Evolutionary conservation across 2,329 filamentous ascomycete species (phyloP), one percentile per base, ranked within the genome.

Genomic region (Immersiporthe knoxdaviesiana): DNA sequence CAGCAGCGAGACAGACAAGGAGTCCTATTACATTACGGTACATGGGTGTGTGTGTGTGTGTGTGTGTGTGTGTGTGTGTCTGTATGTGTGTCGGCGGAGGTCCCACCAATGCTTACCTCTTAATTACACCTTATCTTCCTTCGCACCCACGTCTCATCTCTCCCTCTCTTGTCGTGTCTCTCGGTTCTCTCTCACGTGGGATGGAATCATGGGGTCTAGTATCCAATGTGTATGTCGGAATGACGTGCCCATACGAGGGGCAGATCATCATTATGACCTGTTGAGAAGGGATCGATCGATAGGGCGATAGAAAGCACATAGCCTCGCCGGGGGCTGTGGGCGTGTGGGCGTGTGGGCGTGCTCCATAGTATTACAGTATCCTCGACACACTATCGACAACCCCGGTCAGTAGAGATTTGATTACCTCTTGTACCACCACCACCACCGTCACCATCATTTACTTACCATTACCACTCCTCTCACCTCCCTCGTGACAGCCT

Each of bases 41-140:
- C n/a, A n/a, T n/a, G n/a, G 35, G 35, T 35, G 35, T 35, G 35
- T 41, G 39, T 41, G 12, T 16, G 16, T 21, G 4, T 21, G 41
- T 47, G 21, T 8, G 44, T 47, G 18, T 47, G 41, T 21, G 5
- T 47, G 41, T 47, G 52, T 32, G 52, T 56, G 52, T 21, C 52
- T 21, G 5, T 47, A 18, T 47, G 52, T 32, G 52, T 56, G 52
- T 21, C 52, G n/a, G n/a, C n/a, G 24, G 52, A 12, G 24, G 32
- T 1, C 8, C 56, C 56, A 59, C 56, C 56, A 18, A 59, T 2
- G 56, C 56, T 59, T 59, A 59, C 56, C 30, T 59, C 54, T 21
- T 35, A 37, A 59, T 59, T 59, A 59, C 56, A 37, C 56, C 56
- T 24, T 37, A 37, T 56, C 56, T 59, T 37, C 56, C 56, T 59